A percentile compares a stretch with the other conserved stretches of the same genome.
These are phyloP conservation scores for Periconia digitata DNA, from an alignment of 2,329 filamentous ascomycete species.

Conservation along the genomic window DNA sequence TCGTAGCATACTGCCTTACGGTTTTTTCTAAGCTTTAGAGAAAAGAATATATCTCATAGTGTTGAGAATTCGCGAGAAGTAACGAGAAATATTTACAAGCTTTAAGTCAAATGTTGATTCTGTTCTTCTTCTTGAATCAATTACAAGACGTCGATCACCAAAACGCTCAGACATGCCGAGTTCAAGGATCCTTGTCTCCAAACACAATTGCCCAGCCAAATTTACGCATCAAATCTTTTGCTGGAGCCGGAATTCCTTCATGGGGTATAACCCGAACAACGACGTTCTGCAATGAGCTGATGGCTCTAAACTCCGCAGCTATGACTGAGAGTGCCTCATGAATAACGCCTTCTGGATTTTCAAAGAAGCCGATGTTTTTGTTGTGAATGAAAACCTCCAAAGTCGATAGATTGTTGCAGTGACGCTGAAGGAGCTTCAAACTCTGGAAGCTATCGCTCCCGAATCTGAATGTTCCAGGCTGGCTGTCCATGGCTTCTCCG, in stretches of 20 bases:
- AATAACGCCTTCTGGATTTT: conserved; percentile 11
- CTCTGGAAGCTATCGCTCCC: conserved; percentile 11
- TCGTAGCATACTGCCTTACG: no score
- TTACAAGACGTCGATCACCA: no score
- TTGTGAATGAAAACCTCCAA: conserved; percentile 13
- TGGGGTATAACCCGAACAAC: conserved; percentile 6
- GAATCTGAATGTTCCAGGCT: conserved; percentile 7
- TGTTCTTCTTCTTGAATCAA: no score
- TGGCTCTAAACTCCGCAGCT: conserved; percentile 8
- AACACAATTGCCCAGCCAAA: conserved; percentile 6
- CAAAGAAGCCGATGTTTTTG: conserved; percentile 14
- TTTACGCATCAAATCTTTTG: conserved; percentile 5
- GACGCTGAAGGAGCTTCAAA: conserved; percentile 10
- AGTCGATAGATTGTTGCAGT: conserved; percentile 14
- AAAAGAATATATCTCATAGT: no score
- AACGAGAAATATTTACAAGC: no score
- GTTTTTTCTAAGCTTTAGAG: no score
- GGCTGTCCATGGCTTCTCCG: conserved; percentile 5
- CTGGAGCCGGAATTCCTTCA: conserved; percentile 3
- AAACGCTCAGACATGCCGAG: no score
- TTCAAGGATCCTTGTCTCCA: not conserved
- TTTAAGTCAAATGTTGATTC: no score
- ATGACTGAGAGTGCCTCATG: conserved; percentile 9
- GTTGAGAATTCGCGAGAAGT: no score
- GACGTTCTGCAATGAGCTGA: conserved; percentile 9